phyloP scores from a whole-genome alignment of 1,284 basidiomycete genomes.

The Leccinum solheimii region DNA sequence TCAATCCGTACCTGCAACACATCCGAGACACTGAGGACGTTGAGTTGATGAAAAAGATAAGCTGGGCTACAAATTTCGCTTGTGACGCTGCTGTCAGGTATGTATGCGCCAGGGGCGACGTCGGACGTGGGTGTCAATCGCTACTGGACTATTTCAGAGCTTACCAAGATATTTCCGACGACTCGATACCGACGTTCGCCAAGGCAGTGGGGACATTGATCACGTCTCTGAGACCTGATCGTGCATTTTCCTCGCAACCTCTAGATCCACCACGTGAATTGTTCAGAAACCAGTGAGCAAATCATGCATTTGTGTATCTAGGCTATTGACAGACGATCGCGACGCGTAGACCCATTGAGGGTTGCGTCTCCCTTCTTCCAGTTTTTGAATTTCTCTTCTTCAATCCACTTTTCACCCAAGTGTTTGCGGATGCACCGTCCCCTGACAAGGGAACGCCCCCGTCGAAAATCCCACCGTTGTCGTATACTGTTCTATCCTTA shows the following conservation, averaged over 20 bases:
- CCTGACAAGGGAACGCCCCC: constrained; percentile 6
- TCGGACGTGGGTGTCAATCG: background rate
- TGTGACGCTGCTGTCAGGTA: constrained; percentile 49
- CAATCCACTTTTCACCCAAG: constrained; percentile 47
- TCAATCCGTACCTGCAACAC: constrained; percentile 61
- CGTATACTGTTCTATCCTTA: constrained; percentile 51
- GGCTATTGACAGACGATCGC: background rate
- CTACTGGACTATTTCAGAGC: constrained; percentile 37
- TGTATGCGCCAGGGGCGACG: constrained; percentile 18
- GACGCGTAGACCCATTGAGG: constrained; percentile 56
- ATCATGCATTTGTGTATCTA: background rate
- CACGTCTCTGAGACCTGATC: constrained; percentile 52
- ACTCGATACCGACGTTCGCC: constrained; percentile 49
- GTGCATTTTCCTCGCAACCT: constrained; percentile 47
- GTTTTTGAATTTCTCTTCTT: too few species aligned
- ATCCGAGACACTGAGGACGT: constrained; percentile 49
- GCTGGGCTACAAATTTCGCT: constrained; percentile 55
- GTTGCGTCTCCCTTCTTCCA: constrained; percentile 51
- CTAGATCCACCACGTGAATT: constrained; percentile 50
- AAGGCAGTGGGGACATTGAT: constrained; percentile 52
- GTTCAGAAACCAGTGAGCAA: constrained; percentile 57
- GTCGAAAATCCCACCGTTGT: constrained; percentile 34
- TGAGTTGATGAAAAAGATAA: constrained; percentile 54
- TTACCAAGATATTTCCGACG: constrained; percentile 57
- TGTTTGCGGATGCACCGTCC: constrained; percentile 48